Conservation (phyloP, 2,329 filamentous ascomycete genomes). For the Aspergillus floridensis region DNA sequence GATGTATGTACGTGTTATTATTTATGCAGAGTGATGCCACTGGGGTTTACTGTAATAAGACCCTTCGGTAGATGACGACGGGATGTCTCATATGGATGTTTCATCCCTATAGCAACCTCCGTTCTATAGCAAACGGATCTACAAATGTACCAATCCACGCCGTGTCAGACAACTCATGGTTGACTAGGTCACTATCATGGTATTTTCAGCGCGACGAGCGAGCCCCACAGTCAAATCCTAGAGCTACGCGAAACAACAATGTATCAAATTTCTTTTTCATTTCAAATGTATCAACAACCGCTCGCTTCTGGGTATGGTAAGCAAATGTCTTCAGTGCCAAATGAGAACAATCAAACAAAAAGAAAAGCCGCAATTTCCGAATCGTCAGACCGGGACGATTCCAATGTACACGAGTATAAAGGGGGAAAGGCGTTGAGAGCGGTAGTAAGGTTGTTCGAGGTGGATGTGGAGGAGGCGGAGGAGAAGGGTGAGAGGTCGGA, state of each 20-base stretch:
- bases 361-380: constrained; percentile 5
- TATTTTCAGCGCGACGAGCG: too few species aligned
- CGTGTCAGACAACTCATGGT: too few species aligned
- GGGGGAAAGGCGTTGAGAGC: background rate
- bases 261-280: constrained; percentile 12
- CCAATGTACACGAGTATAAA: constrained; percentile 22
- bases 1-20: too few species aligned
- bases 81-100: too few species aligned
- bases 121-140: too few species aligned
- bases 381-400: constrained; percentile 26
- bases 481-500: background rate
- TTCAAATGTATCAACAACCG: constrained; percentile 18
- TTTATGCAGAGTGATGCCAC: too few species aligned
- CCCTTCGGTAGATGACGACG: too few species aligned
- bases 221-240: background rate
- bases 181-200: too few species aligned
- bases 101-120: too few species aligned
- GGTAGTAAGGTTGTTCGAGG: background rate
- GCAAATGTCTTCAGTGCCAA: constrained; percentile 27
- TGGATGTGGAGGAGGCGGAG: background rate
- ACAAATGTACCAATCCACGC: too few species aligned
- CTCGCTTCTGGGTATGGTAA: constrained; percentile 26
- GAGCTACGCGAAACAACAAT: background rate
- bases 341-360: constrained; percentile 16
- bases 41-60: too few species aligned